Evolutionary conservation across 495 filamentous ascomycete species (phyloP), one percentile per base, ranked within the genome.

Genomic region (Wilcoxina mikolae): DNA sequence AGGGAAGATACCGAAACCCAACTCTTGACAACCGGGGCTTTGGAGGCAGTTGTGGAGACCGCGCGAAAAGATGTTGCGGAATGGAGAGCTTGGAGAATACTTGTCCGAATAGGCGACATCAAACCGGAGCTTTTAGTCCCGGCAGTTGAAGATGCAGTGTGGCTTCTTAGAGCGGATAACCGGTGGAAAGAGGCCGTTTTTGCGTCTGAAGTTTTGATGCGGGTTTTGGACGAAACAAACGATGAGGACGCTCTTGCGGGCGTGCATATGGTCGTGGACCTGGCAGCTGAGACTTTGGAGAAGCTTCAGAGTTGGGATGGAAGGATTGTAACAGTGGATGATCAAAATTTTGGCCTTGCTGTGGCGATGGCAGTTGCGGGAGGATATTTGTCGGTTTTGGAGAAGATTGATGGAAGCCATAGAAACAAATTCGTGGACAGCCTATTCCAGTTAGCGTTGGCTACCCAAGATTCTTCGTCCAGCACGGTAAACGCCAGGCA

Each of bases 1-100:
- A 60, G 56, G 24, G 59, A 65, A 17, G 59, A 54, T 1, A 66
- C 63, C 7, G 56, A 62, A 29, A 28, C 35, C 3, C 47, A 31
- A 38, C 38, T 57, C 7, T 18, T 48, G 9, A 38, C 25, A 3
- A 0, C 26, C n/a, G 54, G 54, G 3, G 29, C 25, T 22, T 28
- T 51, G 10, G 10, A 3, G 47, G 35, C 10, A 11, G 28, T 57
- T 5, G 29, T 57, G 11, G 48, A 41, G 10, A 27, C 22, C 27
- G 38, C 35, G n/a, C 18, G 35, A 18, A 45, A 29, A 25, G 51
- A 44, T 18, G 4, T 10, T 2, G 26, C 5, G 1, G 25, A 54
- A 4, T 27, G 51, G 24, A 45, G 17, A 17, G 51, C 41, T 3
- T 54, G 51, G 51, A 54, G 51, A 45, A 3, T 54, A 9, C 17